Conservation (phyloP, 2,329 filamentous ascomycete species). For the Thermochaetoides dissita region DNA sequence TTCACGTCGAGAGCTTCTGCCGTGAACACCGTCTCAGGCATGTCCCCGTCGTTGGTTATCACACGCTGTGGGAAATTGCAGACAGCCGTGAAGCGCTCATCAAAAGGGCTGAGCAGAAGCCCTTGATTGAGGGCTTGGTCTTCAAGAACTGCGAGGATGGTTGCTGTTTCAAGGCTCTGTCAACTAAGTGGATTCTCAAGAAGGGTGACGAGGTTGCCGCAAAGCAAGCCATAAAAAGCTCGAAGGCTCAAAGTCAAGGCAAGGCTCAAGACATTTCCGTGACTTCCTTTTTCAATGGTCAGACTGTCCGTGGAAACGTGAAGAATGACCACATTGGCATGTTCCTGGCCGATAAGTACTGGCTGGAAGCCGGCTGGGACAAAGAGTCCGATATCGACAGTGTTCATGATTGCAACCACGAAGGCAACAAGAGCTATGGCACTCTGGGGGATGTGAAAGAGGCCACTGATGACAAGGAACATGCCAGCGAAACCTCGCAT, state of each 20-base stretch:
- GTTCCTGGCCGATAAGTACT: no score
- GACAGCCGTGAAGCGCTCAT: conserved; percentile 11
- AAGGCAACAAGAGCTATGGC: no score
- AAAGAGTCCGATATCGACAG: no score
- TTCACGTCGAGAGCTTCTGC: conserved; percentile 17
- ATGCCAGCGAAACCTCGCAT: no score
- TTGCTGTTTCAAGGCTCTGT: conserved; percentile 18
- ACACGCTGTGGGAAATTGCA: conserved; percentile 12
- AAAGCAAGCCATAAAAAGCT: no score
- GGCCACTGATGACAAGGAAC: no score
- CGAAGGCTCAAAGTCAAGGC: not conserved
- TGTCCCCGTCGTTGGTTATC: conserved; percentile 19
- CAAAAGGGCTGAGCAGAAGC: conserved; percentile 11
- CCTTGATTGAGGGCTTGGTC: conserved; percentile 16
- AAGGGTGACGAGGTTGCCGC: conserved; percentile 4
- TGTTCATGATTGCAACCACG: no score
- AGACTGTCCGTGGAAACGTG: no score
- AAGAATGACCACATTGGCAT: no score
- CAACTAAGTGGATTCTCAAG: conserved; percentile 12
- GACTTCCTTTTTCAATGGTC: no score
- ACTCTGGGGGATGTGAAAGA: no score
- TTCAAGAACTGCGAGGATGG: conserved; percentile 17
- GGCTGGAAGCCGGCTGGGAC: no score
- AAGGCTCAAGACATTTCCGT: not conserved
- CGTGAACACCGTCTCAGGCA: conserved; percentile 19